Evolutionary conservation across 106 monocot genomes (phyloP).

Genomic region (Allium fistulosum): DNA sequence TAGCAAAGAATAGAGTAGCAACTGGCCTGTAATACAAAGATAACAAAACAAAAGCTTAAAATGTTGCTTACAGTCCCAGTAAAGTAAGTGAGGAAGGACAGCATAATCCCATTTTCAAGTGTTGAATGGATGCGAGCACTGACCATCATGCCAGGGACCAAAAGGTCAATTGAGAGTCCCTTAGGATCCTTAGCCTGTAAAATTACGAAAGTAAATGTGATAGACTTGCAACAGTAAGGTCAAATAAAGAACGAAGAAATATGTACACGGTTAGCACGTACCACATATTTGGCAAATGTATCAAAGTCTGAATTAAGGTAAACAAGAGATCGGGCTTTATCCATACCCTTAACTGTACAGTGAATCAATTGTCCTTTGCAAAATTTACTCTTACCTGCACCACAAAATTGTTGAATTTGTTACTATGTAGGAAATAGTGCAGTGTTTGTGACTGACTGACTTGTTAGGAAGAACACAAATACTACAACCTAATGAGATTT

Average conservation of each 20-base stretch:
- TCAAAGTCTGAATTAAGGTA: slow-evolving; percentile 32
- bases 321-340: slow-evolving; percentile 59
- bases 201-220: background rate
- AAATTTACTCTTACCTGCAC: slow-evolving; percentile 34
- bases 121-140: slow-evolving; percentile 63
- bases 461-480: too few species aligned
- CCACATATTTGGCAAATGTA: slow-evolving; percentile 55
- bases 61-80: slow-evolving; percentile 73
- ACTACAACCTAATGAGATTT: too few species aligned
- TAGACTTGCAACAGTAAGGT: background rate
- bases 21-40: background rate
- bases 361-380: slow-evolving; percentile 49
- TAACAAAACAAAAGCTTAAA: background rate
- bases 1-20: too few species aligned
- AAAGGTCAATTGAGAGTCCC: slow-evolving; percentile 81
- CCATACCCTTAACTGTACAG: slow-evolving; percentile 63
- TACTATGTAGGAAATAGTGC: too few species aligned
- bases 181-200: slow-evolving; percentile 69
- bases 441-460: too few species aligned
- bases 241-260: background rate
- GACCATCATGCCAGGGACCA: slow-evolving; percentile 96
- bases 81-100: slow-evolving; percentile 94
- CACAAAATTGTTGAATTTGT: slow-evolving; percentile 4
- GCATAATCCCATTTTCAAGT: slow-evolving; percentile 89
- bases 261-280: slow-evolving; percentile 26